Evolutionary conservation across 345 rosid species (phyloP).

Genomic region (Pugionium cornutum): DNA sequence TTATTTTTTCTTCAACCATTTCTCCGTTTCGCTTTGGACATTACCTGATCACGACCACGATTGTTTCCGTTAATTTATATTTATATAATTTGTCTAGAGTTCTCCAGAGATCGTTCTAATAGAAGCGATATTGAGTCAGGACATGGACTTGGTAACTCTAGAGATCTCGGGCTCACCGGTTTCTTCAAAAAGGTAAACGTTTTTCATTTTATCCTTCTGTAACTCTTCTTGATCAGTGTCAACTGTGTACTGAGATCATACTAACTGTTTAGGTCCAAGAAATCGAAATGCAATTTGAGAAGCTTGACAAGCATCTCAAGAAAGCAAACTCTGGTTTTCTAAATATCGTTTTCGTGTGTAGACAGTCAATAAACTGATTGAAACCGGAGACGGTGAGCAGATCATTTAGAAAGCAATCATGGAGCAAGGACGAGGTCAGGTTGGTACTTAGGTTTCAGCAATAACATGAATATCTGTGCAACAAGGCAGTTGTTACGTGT

Average conservation of each 20-base stretch:
- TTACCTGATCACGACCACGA: neutral
- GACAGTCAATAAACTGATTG: slow-evolving; percentile 85
- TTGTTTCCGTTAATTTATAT: slow-evolving; percentile 10
- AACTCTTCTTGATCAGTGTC: slow-evolving; percentile 14
- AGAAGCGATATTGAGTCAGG: slow-evolving; percentile 76
- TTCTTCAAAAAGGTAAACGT: slow-evolving; percentile 81
- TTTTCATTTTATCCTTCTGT: neutral
- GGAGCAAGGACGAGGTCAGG: slow-evolving; percentile 96
- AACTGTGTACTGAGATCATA: slow-evolving; percentile 7
- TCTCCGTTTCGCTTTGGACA: slow-evolving; percentile 6
- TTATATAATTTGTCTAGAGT: slow-evolving; percentile 72
- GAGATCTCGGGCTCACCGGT: slow-evolving; percentile 68
- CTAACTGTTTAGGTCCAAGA: slow-evolving; percentile 64
- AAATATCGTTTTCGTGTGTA: slow-evolving; percentile 35
- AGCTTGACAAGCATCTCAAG: slow-evolving; percentile 75
- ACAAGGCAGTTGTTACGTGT: slow-evolving; percentile 7
- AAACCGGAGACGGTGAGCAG: slow-evolving; percentile 90
- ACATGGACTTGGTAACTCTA: slow-evolving; percentile 58
- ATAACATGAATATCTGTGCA: slow-evolving; percentile 1
- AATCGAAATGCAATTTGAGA: slow-evolving; percentile 78
- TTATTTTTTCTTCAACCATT: slow-evolving; percentile 10
- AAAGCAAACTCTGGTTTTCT: slow-evolving; percentile 17
- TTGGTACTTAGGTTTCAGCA: slow-evolving; percentile 29
- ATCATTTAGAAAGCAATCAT: slow-evolving; percentile 85
- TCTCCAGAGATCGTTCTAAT: slow-evolving; percentile 66